phyloP scores from a whole-genome alignment of 164 flowering plant species.

The Tinospora cordifolia region DNA sequence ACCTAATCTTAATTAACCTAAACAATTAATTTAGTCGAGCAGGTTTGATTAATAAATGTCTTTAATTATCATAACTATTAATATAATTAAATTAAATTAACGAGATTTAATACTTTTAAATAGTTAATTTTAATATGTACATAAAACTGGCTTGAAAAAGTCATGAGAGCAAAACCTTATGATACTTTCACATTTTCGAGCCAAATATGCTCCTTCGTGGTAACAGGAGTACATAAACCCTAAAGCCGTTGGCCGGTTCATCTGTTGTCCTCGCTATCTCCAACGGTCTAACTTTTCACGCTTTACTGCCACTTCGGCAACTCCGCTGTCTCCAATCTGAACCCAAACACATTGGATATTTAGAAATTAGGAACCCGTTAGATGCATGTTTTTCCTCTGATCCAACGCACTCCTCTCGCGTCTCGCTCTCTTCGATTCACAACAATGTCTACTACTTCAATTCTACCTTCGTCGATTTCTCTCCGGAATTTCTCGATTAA shows the following conservation, averaged over 20 bases:
- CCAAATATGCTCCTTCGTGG: no score
- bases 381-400: constrained; percentile 9
- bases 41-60: no score
- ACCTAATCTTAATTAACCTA: no score
- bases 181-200: no score
- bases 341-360: neutral
- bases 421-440: constrained; percentile 4
- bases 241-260: neutral
- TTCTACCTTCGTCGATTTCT: constrained; percentile 39
- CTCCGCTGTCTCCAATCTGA: neutral
- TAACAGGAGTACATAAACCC: neutral
- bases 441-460: constrained; percentile 37
- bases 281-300: constrained; percentile 1
- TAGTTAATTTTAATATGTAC: neutral
- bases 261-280: neutral
- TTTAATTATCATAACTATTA: no score
- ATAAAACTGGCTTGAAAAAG: neutral
- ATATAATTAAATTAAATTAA: no score
- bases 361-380: neutral
- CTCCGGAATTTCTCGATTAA: constrained; percentile 21
- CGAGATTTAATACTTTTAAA: neutral
- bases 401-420: neutral
- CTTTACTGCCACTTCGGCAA: neutral
- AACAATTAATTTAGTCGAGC: no score
- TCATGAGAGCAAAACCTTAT: neutral